Evolutionary conservation across 768 basidiomycete species (phyloP).

Genomic region (Termitomyces eurrhizus): DNA sequence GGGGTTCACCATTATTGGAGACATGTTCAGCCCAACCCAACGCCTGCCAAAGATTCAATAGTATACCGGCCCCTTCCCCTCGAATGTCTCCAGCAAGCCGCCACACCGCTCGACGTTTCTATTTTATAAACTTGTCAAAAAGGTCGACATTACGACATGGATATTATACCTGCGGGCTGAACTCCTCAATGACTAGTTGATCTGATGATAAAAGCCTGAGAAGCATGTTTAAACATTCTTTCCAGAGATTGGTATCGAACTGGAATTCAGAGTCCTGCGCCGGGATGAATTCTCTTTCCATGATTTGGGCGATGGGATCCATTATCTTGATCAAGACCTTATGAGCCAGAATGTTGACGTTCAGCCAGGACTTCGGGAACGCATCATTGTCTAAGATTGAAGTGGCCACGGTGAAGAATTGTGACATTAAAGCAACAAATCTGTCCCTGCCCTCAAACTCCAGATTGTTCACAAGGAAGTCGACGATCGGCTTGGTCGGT

Average conservation of each 20-base stretch:
- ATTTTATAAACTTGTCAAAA: conserved; percentile 6
- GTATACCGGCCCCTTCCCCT: conserved; percentile 81
- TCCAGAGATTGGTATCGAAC: conserved; percentile 81
- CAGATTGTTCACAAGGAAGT: conserved; percentile 73
- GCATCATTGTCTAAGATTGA: conserved; percentile 86
- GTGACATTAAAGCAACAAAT: conserved; percentile 63
- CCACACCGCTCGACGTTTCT: conserved; percentile 97
- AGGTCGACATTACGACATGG: conserved; percentile 3
- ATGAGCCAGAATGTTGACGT: conserved; percentile 85
- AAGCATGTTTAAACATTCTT: conserved; percentile 74
- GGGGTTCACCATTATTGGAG: conserved; percentile 45
- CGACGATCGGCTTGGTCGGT: conserved; percentile 69
- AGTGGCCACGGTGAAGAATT: conserved; percentile 75
- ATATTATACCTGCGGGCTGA: conserved; percentile 76
- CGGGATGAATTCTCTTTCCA: conserved; percentile 82
- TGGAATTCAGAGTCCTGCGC: conserved; percentile 51
- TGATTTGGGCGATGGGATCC: conserved; percentile 73
- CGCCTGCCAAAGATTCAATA: conserved; percentile 81
- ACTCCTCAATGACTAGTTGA: conserved; percentile 91
- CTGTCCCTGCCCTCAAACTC: conserved; percentile 89
- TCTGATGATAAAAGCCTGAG: conserved; percentile 85
- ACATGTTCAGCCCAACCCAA: conserved; percentile 72
- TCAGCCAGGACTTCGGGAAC: conserved; percentile 89
- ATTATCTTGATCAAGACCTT: conserved; percentile 85
- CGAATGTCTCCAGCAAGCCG: conserved; percentile 93